Conservation (phyloP, 179 eudicot genomes). For the Nepenthes alata region DNA sequence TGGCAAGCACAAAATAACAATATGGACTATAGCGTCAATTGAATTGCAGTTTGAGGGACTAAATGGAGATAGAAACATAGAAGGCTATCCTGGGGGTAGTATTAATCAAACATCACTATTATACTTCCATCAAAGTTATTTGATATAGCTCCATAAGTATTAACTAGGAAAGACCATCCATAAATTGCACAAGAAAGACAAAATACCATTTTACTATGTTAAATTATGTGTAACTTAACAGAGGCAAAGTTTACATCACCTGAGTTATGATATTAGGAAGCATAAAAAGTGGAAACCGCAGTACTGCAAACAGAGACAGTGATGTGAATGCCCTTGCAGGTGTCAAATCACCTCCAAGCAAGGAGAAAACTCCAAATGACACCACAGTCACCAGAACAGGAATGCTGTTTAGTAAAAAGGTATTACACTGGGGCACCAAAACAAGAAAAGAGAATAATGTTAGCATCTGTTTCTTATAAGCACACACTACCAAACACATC, state of each 20-base stretch:
- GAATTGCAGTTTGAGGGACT: too few relatives aligned
- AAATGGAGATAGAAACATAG: too few relatives aligned
- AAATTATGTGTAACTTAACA: neutral
- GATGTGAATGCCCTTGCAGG: slow-evolving; percentile 94
- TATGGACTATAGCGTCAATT: too few relatives aligned
- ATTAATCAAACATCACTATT: too few relatives aligned
- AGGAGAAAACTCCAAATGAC: slow-evolving; percentile 67
- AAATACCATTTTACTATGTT: neutral
- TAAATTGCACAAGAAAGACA: neutral
- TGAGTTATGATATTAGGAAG: slow-evolving; percentile 80
- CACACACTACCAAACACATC: neutral
- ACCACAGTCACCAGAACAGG: slow-evolving; percentile 78
- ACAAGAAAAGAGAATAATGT: neutral
- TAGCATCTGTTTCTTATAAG: neutral
- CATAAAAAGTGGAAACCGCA: slow-evolving; percentile 74
- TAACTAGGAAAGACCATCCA: neutral
- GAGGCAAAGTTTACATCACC: slow-evolving; percentile 24
- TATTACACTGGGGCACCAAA: slow-evolving; percentile 54
- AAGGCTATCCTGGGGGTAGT: too few relatives aligned
- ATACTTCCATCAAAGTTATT: too few relatives aligned
- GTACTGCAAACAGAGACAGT: slow-evolving; percentile 72
- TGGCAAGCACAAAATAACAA: too few relatives aligned
- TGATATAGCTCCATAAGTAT: too few relatives aligned
- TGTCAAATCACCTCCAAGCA: slow-evolving; percentile 85
- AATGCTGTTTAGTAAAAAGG: slow-evolving; percentile 65